These are phyloP conservation scores for Strigomonas culicis DNA, from an alignment of 208 protist species.

Conservation along the genomic window DNA sequence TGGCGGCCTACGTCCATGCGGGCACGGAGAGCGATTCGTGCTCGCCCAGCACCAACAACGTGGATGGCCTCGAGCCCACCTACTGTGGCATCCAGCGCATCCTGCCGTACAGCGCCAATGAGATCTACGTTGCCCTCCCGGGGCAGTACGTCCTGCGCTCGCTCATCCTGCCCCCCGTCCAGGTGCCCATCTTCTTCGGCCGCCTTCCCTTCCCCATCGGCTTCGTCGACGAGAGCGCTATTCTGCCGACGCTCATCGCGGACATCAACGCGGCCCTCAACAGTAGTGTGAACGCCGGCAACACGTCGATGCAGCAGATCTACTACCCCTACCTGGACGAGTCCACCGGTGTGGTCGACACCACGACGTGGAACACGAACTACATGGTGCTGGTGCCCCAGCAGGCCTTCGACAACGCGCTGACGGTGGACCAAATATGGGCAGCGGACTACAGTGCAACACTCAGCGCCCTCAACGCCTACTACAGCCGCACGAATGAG, in stretches of 20 bases:
- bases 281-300: slow-evolving; percentile 19
- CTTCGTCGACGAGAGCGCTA: slow-evolving; percentile 25
- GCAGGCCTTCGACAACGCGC: slow-evolving; percentile 28
- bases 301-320: slow-evolving; percentile 13
- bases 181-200: slow-evolving; percentile 17
- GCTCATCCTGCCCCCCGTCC: slow-evolving; percentile 29
- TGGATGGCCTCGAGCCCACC: slow-evolving; percentile 25
- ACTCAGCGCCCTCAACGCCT: slow-evolving; percentile 21
- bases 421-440: slow-evolving; percentile 15
- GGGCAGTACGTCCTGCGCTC: slow-evolving; percentile 25
- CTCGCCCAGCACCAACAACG: slow-evolving; percentile 9
- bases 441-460: slow-evolving; percentile 19
- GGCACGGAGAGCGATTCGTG: slow-evolving; percentile 14
- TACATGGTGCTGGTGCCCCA: slow-evolving; percentile 43
- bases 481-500: slow-evolving; percentile 61
- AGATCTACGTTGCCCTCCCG: slow-evolving; percentile 42
- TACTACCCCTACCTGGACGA: slow-evolving; percentile 8
- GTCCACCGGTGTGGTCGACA: slow-evolving; percentile 17
- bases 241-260: slow-evolving; percentile 23
- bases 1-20: slow-evolving; percentile 21
- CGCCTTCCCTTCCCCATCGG: slow-evolving; percentile 43
- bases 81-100: slow-evolving; percentile 38
- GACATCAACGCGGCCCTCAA: slow-evolving; percentile 23
- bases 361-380: slow-evolving; percentile 27
- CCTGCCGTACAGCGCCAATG: slow-evolving; percentile 31